Evolutionary conservation across 2,329 filamentous ascomycete species (phyloP).

Genomic region (Neopestalotiopsis sp.): DNA sequence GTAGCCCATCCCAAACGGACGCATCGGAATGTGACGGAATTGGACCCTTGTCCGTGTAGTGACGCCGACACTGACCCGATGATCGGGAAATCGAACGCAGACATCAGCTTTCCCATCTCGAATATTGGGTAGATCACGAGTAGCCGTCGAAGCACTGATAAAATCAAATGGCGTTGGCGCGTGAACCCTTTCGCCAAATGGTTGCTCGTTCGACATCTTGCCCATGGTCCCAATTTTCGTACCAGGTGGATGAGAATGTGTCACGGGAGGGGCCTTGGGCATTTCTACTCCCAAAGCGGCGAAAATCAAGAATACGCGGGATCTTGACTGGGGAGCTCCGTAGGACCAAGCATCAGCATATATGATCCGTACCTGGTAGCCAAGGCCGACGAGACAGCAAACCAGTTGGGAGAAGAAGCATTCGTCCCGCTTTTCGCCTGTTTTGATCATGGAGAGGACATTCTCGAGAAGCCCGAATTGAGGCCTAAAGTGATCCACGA

Average conservation of each 20-base stretch:
- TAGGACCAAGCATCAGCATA: constrained; percentile 72
- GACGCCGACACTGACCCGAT: constrained; percentile 55
- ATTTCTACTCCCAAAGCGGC: constrained; percentile 68
- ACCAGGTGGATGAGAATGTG: constrained; percentile 63
- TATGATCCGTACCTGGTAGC: constrained; percentile 75
- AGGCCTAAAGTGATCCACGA: constrained; percentile 75
- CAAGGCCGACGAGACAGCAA: constrained; percentile 74
- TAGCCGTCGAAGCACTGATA: constrained; percentile 57
- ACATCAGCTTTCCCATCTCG: constrained; percentile 64
- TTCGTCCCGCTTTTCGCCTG: constrained; percentile 50
- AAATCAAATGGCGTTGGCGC: constrained; percentile 64
- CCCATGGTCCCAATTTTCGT: constrained; percentile 53
- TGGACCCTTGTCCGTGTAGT: constrained; percentile 47
- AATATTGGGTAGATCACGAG: constrained; percentile 65
- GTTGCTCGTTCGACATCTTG: constrained; percentile 60
- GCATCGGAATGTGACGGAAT: constrained; percentile 63
- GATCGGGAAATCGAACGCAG: constrained; percentile 72
- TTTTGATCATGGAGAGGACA: constrained; percentile 68
- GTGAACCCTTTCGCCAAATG: constrained; percentile 59
- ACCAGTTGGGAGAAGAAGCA: constrained; percentile 78
- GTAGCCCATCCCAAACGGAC: constrained; percentile 61
- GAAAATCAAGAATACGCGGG: constrained; percentile 73
- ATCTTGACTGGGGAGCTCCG: constrained; percentile 69
- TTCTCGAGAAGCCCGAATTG: constrained; percentile 81
- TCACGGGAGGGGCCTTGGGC: constrained; percentile 59